Conservation (phyloP, 1,284 basidiomycete genomes). For the Leccinum ponderosum region DNA sequence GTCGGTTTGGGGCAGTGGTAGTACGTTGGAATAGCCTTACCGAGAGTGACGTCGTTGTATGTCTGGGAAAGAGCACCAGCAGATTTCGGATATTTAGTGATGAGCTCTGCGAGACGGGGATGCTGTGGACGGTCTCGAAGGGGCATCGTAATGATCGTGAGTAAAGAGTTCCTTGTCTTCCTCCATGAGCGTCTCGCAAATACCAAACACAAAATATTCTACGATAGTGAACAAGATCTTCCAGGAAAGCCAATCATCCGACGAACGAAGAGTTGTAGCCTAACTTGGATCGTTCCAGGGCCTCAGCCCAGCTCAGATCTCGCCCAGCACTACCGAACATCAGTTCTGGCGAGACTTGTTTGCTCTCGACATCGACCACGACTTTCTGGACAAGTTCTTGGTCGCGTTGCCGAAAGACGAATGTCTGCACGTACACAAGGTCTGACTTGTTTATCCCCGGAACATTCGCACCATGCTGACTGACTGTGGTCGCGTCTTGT, state of each 20-base stretch:
- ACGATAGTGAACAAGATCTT: conserved; percentile 26
- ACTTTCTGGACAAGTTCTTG: conserved; percentile 40
- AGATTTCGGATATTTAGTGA: conserved; percentile 53
- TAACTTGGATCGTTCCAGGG: conserved; percentile 33
- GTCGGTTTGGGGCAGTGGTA: background rate
- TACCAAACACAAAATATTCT: conserved; percentile 20
- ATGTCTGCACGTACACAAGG: conserved; percentile 45
- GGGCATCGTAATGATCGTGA: background rate
- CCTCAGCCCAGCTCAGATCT: conserved; percentile 39
- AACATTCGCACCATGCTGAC: conserved; percentile 3
- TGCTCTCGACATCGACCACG: conserved; percentile 48
- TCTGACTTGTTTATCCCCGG: conserved; percentile 20
- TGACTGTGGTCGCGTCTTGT: background rate
- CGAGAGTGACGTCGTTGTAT: conserved; percentile 59
- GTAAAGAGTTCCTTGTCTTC: background rate
- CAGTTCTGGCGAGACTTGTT: conserved; percentile 54
- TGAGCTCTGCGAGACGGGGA: conserved; percentile 29
- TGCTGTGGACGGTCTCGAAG: conserved; percentile 7
- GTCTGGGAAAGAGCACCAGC: conserved; percentile 56
- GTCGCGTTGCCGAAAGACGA: conserved; percentile 39
- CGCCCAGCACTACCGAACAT: conserved; percentile 35
- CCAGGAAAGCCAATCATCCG: conserved; percentile 18
- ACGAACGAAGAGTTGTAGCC: background rate
- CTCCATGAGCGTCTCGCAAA: background rate
- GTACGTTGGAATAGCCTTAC: conserved; percentile 31